Evolutionary conservation across 2,329 filamentous ascomycete species (phyloP), one percentile per base, ranked within the genome.

Genomic region (Phialocephala sp.): DNA sequence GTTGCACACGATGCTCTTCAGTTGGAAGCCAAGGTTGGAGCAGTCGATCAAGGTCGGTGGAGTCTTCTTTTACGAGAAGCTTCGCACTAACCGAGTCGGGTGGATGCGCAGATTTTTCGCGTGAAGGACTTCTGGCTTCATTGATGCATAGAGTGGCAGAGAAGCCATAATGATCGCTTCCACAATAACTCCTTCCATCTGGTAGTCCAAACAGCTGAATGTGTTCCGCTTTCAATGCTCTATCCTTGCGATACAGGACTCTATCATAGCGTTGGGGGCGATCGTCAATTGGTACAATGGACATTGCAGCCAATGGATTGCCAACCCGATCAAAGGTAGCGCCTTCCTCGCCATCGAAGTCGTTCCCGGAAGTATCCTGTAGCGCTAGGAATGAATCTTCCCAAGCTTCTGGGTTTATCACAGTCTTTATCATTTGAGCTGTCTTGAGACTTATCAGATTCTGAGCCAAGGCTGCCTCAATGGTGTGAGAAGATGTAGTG

Each of bases 201-300:
- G 78, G 76, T 57, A 82, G 77, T 0, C 87, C 88, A 73, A 90
- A 90, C 72, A 82, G 80, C 69, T 87, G 87, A 76, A 89, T 89
- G 0, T 77, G 74, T 2, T 72, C 72, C 5, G 85, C 75, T 18
- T 75, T 71, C 6, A 85, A 74, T 1, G 73, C 47, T 3, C 75
- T 79, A 18, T 79, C 76, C 8, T 78, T 77, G 54, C 81, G 84
- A 39, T 87, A 75, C 2, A 90, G 76, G 54, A 91, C 87, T 39
- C 88, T 81, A 71, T 91, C 88, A 66, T 90, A 91, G 57, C 89
- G 78, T 72, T 91, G 88, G 1, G 89, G 87, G 22, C 86, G 80
- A 69, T 82, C 83, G 57, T 85, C 81, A 56, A 79, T 76, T 1
- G 81, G 81, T 55, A 73, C 78, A 2, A 79, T 80, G 1, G 84